Evolutionary conservation across 768 basidiomycete genomes (phyloP).

Genomic region (Flagelloscypha sp.): DNA sequence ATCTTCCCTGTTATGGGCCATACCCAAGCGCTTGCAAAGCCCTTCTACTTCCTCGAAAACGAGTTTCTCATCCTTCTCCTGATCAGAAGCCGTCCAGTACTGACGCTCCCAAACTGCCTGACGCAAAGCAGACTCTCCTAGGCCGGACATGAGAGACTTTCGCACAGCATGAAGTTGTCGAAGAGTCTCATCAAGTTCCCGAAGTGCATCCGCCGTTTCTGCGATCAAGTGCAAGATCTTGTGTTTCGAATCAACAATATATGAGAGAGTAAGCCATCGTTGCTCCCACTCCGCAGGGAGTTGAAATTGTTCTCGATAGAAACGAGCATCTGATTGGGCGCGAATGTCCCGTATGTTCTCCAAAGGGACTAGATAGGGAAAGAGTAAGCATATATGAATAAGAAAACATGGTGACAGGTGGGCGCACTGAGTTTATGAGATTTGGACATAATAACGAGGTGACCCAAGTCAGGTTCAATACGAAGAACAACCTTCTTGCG

Average conservation of each 20-base stretch:
- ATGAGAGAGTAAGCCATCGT: conserved; percentile 82
- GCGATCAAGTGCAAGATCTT: conserved; percentile 85
- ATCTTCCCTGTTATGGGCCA: conserved; percentile 45
- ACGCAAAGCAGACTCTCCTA: conserved; percentile 53
- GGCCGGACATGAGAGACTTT: conserved; percentile 60
- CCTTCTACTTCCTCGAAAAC: conserved; percentile 66
- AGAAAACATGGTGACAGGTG: neutral
- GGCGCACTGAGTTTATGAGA: conserved; percentile 55
- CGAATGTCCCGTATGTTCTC: conserved; percentile 85
- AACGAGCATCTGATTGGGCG: conserved; percentile 57
- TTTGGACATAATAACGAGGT: conserved; percentile 72
- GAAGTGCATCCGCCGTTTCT: conserved; percentile 37
- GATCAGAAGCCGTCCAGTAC: conserved; percentile 72
- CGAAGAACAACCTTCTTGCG: conserved; percentile 64
- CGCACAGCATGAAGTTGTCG: conserved; percentile 56
- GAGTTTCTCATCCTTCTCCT: conserved; percentile 50
- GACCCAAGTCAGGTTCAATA: conserved; percentile 73
- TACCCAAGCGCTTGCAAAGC: conserved; percentile 64
- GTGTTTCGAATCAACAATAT: conserved; percentile 67
- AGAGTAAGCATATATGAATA: conserved; percentile 5
- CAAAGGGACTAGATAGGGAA: conserved; percentile 54
- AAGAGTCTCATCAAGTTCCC: conserved; percentile 53
- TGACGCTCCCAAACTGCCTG: conserved; percentile 72
- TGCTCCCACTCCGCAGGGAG: conserved; percentile 52
- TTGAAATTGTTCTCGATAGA: conserved; percentile 65